These are phyloP conservation scores for Lentinula boryana DNA, from an alignment of 768 basidiomycete species.

Conservation along the genomic window DNA sequence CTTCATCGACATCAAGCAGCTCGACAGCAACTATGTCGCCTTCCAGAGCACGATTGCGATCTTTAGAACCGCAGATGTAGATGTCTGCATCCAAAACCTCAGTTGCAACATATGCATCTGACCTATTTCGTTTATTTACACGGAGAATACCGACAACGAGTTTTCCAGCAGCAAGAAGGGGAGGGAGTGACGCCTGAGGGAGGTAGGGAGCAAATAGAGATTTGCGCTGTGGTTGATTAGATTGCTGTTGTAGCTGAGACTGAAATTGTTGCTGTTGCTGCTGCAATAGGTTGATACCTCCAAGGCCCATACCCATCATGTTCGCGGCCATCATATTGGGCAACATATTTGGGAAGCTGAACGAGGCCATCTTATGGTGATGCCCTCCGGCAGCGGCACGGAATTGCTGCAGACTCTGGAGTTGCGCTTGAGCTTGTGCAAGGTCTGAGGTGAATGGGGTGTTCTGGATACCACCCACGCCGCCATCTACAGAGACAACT, in stretches of 20 bases:
- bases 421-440: slow-evolving; percentile 94
- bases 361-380: slow-evolving; percentile 95
- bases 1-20: slow-evolving; percentile 95
- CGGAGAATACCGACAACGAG: slow-evolving; percentile 95
- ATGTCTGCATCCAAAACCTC: slow-evolving; percentile 98
- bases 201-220: slow-evolving; percentile 98
- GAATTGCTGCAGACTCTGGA: slow-evolving; percentile 95
- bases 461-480: slow-evolving; percentile 62
- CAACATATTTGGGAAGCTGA: slow-evolving; percentile 97
- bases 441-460: slow-evolving; percentile 75
- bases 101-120: slow-evolving; percentile 97
- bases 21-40: slow-evolving; percentile 99
- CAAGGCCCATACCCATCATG: slow-evolving; percentile 86
- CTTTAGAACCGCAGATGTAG: slow-evolving; percentile 98
- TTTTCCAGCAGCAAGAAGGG: slow-evolving; percentile 93
- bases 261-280: slow-evolving; percentile 95
- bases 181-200: slow-evolving; percentile 95
- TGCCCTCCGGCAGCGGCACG: slow-evolving; percentile 92
- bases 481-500: slow-evolving; percentile 47
- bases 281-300: slow-evolving; percentile 79
- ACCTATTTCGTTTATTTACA: slow-evolving; percentile 97
- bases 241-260: slow-evolving; percentile 91
- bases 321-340: slow-evolving; percentile 97
- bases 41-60: slow-evolving; percentile 96
- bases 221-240: slow-evolving; percentile 90